Evolutionary conservation across 768 basidiomycete genomes (phyloP), one percentile per base, ranked within the genome.

Genomic region (Auricularia cornea): DNA sequence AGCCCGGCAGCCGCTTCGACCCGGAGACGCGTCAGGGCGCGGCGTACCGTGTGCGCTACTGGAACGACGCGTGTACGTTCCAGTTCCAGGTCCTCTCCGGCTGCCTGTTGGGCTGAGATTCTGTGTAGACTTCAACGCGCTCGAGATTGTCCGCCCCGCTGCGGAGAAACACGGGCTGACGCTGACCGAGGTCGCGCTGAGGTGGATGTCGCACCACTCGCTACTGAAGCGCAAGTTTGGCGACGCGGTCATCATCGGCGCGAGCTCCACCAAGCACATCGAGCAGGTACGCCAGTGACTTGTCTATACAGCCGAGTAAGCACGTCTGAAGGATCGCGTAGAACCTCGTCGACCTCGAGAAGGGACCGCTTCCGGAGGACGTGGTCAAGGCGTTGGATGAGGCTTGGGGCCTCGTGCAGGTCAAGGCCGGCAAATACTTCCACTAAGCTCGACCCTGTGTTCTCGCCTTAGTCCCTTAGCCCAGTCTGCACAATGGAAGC

Each of bases 231-330:
- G 72, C 8, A 81, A 83, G 65, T 67, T 75, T 28, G 79, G 81
- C 12, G 81, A 84, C 66, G 71, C 80, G 28, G 73, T 87, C 62
- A 73, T 88, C 62, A 86, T 89, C 66, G 86, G 86, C n/a, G 86
- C 85, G 29, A 83, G 81, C 3, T 83, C 78, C 64, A 59, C 82
- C 65, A 74, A 75, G 33, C 86, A 88, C 67, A 81, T 86, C 59
- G 79, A 86, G 69, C 74, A 81, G 73, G 80, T 79, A n/a, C n/a
- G n/a, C n/a, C n/a, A n/a, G 33, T 60, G 44, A 60, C 12, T 18
- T 48, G 6, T 5, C 20, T 48, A 20, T n/a, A n/a, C n/a, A n/a
- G n/a, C n/a, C n/a, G n/a, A n/a, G n/a, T n/a, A n/a, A n/a, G n/a
- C n/a, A n/a, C n/a, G n/a, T n/a, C n/a, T n/a, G n/a, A n/a, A n/a